Evolutionary conservation across 192 early-diverging fungal species (phyloP).

Genomic region (Coemansia asiatica): DNA sequence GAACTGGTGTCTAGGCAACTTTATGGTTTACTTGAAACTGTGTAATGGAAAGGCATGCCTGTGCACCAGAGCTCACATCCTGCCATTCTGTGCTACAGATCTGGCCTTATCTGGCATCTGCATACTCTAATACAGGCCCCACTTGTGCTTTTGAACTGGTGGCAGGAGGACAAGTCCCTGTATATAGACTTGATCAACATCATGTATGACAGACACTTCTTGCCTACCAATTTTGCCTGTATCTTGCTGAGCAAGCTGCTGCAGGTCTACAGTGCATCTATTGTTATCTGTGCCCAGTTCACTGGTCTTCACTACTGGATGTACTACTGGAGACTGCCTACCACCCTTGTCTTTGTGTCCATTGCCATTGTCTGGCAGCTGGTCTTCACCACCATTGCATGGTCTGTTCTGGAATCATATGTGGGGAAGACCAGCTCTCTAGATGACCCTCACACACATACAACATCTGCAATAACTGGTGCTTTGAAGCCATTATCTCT

Average conservation of each 20-base stretch:
- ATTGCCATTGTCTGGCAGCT: conserved; percentile 59
- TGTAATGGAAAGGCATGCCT: conserved; percentile 24
- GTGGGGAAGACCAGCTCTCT: neutral
- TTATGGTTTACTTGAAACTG: conserved; percentile 67
- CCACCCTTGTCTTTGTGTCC: conserved; percentile 59
- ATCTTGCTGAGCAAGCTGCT: conserved; percentile 57
- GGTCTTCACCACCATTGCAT: conserved; percentile 35
- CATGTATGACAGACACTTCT: conserved; percentile 52
- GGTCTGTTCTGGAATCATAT: conserved; percentile 49
- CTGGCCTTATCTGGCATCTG: conserved; percentile 14
- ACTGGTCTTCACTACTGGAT: conserved; percentile 72
- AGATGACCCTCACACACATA: neutral
- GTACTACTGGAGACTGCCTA: conserved; percentile 70
- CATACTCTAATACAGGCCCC: conserved; percentile 26
- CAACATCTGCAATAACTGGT: neutral
- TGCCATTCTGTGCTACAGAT: conserved; percentile 48
- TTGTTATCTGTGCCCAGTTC: conserved; percentile 62
- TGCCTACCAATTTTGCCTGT: conserved; percentile 53
- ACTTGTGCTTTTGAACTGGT: conserved; percentile 55
- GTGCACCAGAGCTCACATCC: conserved; percentile 49
- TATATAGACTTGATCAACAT: conserved; percentile 55
- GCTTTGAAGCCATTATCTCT: neutral
- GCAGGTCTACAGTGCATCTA: conserved; percentile 56
- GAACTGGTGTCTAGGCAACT: conserved; percentile 63
- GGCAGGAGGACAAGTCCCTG: conserved; percentile 52